phyloP scores from a whole-genome alignment of 306 rosid genomes.

The Erythrophleum fordii region DNA sequence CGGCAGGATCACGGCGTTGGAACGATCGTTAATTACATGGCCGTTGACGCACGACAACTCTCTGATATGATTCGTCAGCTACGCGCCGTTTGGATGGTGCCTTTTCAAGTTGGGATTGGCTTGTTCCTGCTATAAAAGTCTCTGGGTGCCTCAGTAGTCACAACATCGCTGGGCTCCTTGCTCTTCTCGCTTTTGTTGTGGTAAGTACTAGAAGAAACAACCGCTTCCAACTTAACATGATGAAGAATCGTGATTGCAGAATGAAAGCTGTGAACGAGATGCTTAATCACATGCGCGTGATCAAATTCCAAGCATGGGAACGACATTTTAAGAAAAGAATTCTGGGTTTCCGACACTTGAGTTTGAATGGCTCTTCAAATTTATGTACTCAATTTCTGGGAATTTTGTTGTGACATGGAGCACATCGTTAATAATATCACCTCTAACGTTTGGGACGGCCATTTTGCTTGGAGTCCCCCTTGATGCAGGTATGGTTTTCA shows the following conservation, averaged over 20 bases:
- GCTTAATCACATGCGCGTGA: slow-evolving; percentile 82
- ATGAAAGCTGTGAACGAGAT: slow-evolving; percentile 85
- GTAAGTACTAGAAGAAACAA: slow-evolving; percentile 46
- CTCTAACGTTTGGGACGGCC: slow-evolving; percentile 73
- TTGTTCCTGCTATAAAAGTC: slow-evolving; percentile 56
- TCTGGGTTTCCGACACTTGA: slow-evolving; percentile 58
- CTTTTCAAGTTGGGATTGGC: slow-evolving; percentile 63
- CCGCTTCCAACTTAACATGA: slow-evolving; percentile 52
- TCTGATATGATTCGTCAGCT: slow-evolving; percentile 80
- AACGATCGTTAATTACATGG: slow-evolving; percentile 86
- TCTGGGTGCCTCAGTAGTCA: slow-evolving; percentile 54
- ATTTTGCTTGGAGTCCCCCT: slow-evolving; percentile 61
- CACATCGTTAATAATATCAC: slow-evolving; percentile 60
- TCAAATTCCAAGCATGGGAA: slow-evolving; percentile 94
- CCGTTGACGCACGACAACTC: slow-evolving; percentile 79
- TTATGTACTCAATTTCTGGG: slow-evolving; percentile 62
- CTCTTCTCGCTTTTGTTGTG: slow-evolving; percentile 48
- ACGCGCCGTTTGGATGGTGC: slow-evolving; percentile 74
- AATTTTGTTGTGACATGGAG: slow-evolving; percentile 66
- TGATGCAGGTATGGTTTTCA: slow-evolving; percentile 80
- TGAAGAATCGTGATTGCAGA: slow-evolving; percentile 75
- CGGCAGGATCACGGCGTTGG: slow-evolving; percentile 78
- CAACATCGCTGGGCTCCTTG: slow-evolving; percentile 49
- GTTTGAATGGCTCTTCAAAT: slow-evolving; percentile 67
- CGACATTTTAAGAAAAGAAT: slow-evolving; percentile 65